These are phyloP conservation scores for Aspergillus ustus DNA, from an alignment of 2,329 filamentous ascomycete species.

Conservation along the genomic window DNA sequence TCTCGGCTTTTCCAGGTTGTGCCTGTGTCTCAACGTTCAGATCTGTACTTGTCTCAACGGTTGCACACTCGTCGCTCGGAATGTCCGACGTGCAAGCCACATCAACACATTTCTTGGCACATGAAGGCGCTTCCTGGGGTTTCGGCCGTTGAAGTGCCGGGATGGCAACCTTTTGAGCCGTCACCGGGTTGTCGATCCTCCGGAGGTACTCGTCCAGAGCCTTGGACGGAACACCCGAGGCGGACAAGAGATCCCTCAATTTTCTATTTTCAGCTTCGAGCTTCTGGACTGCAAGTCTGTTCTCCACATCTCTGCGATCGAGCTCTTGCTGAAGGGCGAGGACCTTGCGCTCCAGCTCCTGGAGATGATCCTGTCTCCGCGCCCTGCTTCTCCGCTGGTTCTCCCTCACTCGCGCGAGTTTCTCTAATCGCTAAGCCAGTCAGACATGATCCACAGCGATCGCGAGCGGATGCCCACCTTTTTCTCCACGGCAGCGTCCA, in stretches of 20 bases:
- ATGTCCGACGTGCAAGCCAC: not conserved
- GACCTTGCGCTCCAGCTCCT: slow-evolving; percentile 42
- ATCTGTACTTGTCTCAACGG: not conserved
- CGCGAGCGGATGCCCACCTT: not conserved
- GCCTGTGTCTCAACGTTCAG: not conserved
- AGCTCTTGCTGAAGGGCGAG: slow-evolving; percentile 32
- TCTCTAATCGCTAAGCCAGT: slow-evolving; percentile 30
- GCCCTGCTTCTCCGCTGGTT: slow-evolving; percentile 46
- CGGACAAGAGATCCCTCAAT: slow-evolving; percentile 32
- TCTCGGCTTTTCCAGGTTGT: not conserved
- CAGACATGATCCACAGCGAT: not conserved
- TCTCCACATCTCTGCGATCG: slow-evolving; percentile 38
- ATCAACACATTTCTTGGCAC: not conserved
- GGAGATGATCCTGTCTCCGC: slow-evolving; percentile 40
- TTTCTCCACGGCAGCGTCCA: slow-evolving; percentile 4
- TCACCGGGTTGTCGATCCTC: slow-evolving; percentile 22
- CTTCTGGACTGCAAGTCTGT: slow-evolving; percentile 39
- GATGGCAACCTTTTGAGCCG: slow-evolving; percentile 40
- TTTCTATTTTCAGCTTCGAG: slow-evolving; percentile 40
- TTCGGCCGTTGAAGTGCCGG: slow-evolving; percentile 32
- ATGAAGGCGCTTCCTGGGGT: not conserved
- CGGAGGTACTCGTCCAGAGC: slow-evolving; percentile 35
- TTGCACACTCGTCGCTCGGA: not conserved
- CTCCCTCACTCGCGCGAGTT: slow-evolving; percentile 47
- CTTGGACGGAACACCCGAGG: slow-evolving; percentile 29